Evolutionary conservation across 2,329 filamentous ascomycete species (phyloP), one percentile per base, ranked within the genome.

Genomic region (Diaporthe australafricana): DNA sequence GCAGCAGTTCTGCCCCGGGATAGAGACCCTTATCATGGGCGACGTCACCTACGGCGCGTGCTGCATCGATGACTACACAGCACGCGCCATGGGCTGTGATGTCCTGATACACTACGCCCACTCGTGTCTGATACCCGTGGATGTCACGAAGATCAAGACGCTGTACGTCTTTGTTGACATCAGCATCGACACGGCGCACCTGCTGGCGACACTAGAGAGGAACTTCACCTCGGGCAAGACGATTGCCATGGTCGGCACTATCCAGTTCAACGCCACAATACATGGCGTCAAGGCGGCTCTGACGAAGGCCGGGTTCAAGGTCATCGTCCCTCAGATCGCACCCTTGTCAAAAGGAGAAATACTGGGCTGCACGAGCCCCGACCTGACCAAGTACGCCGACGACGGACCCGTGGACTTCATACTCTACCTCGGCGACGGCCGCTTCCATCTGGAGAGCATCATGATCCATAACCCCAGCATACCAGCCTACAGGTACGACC

Each of bases 131-230:
- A 97, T 99, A 76, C 96, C 96, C 0, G 95, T 98, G 14, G 96
- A 97, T 76, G 94, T 98, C 17, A 99, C 96, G 71, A 94, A 95
- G 82, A 98, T 99, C 79, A 96, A 97, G 81, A 98, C 96, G 0
- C 88, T 99, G 0, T 99, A 99, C 82, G 95, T 99, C 76, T 99
- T 99, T 80, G 96, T 99, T 70, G 95, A 98, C 81, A 99, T 99
- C 79, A 94, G 92, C 82, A 98, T 99, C 80, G 96, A 99, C 82
- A 94, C 94, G 0, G 85, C 90, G 16, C 96, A 99, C 81, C 88
- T 99, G 20, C 84, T 98, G 65, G 93, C 93, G 11, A 96, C 95
- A 0, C 87, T 99, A 57, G 93, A 95, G 79, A 91, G 94, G 74
- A 99, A 98, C 80, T 98, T 98, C 80, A 87, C 91, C 1, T 84